phyloP scores from a whole-genome alignment of 345 rosid genomes.

The Arabidopsis arenosa region DNA sequence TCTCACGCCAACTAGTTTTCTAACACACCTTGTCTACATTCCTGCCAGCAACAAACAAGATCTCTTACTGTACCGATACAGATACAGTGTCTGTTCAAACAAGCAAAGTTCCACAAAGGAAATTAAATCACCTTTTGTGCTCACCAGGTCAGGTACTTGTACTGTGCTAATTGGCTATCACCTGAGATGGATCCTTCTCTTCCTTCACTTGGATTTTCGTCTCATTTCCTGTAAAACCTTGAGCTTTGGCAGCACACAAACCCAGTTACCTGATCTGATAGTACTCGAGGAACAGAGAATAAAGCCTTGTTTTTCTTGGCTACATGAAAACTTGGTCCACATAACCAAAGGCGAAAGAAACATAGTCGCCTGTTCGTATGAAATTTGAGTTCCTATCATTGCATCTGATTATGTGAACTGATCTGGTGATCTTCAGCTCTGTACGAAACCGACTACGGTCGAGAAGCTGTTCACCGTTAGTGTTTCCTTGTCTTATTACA shows the following conservation, averaged over 20 bases:
- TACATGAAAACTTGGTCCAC: slow-evolving; percentile 39
- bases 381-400: slow-evolving; percentile 4
- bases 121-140: slow-evolving; percentile 35
- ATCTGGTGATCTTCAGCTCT: slow-evolving; percentile 19
- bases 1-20: slow-evolving; percentile 31
- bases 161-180: slow-evolving; percentile 31
- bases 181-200: slow-evolving; percentile 33
- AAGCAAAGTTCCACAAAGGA: neutral
- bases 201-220: slow-evolving; percentile 17
- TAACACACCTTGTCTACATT: slow-evolving; percentile 35
- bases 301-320: slow-evolving; percentile 29
- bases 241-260: neutral
- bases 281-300: slow-evolving; percentile 34
- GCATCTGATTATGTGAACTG: slow-evolving; percentile 3
- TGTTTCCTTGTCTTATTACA: slow-evolving; percentile 9
- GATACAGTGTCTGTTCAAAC: neutral
- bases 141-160: slow-evolving; percentile 43
- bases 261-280: slow-evolving; percentile 26
- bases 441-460: slow-evolving; percentile 1
- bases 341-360: slow-evolving; percentile 34
- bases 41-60: slow-evolving; percentile 30
- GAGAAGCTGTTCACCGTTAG: slow-evolving; percentile 19
- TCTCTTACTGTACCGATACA: neutral
- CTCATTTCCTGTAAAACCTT: slow-evolving; percentile 25
- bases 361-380: neutral